Evolutionary conservation across 148 eudicot genomes (phyloP), one percentile per base, ranked within the genome.

Genomic region (Spergularia bocconei): DNA sequence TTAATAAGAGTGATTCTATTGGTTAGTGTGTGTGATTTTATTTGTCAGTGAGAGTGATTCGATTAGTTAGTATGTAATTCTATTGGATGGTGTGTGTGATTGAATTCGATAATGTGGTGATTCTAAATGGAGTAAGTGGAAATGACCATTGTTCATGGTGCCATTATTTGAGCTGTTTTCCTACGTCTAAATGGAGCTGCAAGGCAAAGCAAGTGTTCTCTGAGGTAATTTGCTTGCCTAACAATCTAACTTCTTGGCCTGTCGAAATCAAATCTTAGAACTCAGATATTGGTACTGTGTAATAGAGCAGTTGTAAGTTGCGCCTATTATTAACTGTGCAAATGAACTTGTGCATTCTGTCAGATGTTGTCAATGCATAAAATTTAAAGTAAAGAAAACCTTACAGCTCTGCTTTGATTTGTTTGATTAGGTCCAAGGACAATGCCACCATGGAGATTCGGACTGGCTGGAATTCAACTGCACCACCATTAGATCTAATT

Each of bases 111-210:
- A n/a, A n/a, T 56, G 73, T 85, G 17, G 23, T 85, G 75, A 82
- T 93, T 19, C 83, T 88, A 44, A 55, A 71, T 56, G 97, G 94
- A 52, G 88, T 82, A n/a, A 79, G 84, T 61, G 97, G 86, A 15
- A 89, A 88, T 73, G 84, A 91, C 13, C 69, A 87, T 48, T 93
- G 98, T 73, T 59, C 84, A 23, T 93, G 97, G 97, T 93, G 98
- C 79, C 91, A 88, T 77, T 84, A 87, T 65, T 44, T 93, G 77
- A 91, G 86, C 70, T 93, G 97, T 76, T 36, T 91, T 23, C 97
- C 92, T 23, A 89, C 92, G 10, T 77, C 89, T 48, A 38, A 82
- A 20, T 89, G 93, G 93, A 85, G 74, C 57, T 93, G 98, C 79
- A 82, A 83, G 57, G 13, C 85, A 1, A 48, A 71, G 6, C 78